phyloP scores from a whole-genome alignment of 441 rosid genomes.

The Bocquillonia castaneifolia region DNA sequence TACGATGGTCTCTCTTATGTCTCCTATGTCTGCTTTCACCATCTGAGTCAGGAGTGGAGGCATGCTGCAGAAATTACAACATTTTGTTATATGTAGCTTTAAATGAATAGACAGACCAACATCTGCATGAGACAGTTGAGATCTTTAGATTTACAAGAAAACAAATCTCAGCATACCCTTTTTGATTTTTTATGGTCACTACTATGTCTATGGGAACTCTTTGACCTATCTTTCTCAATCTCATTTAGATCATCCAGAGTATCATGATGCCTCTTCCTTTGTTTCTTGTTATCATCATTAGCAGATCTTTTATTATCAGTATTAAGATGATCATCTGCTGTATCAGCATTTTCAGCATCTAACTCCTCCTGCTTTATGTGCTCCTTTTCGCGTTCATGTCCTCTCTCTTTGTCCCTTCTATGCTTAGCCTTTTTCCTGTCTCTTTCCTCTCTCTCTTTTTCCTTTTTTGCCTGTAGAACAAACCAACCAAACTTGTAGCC shows the following conservation, averaged over 20 bases:
- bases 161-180: constrained; percentile 42
- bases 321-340: constrained; percentile 33
- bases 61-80: constrained; percentile 49
- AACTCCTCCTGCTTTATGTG: constrained; percentile 63
- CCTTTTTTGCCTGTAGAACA: constrained; percentile 40
- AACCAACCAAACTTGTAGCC: constrained; percentile 1
- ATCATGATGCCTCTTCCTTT: constrained; percentile 69
- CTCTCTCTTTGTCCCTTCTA: constrained; percentile 64
- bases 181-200: constrained; percentile 76
- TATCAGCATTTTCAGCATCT: constrained; percentile 61
- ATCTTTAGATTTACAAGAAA: background rate
- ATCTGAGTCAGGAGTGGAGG: constrained; percentile 82
- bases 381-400: constrained; percentile 63
- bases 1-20: constrained; percentile 62
- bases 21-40: constrained; percentile 64
- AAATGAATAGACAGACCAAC: background rate
- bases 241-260: constrained; percentile 60
- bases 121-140: background rate
- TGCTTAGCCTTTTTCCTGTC: constrained; percentile 63
- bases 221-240: constrained; percentile 68
- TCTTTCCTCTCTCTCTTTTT: constrained; percentile 44
- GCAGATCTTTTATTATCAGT: constrained; percentile 65
- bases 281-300: constrained; percentile 69
- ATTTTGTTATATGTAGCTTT: background rate
- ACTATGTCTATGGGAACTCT: constrained; percentile 68